Evolutionary conservation across 805 yeast genomes (phyloP), one percentile per base, ranked within the genome.

Genomic region (Ogataea paraovalis): DNA sequence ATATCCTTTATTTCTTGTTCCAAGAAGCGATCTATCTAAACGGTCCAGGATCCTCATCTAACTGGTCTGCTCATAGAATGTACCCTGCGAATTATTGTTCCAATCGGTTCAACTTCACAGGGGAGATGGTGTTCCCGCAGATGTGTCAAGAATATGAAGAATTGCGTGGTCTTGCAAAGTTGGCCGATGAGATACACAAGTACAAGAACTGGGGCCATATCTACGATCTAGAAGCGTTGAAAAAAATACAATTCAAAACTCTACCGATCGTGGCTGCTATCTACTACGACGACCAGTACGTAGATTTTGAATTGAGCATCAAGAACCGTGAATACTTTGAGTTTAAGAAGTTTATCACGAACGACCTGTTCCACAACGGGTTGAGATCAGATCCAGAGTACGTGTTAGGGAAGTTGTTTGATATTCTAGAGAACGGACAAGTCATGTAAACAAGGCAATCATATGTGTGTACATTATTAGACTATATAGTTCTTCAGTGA

Each of bases 1-100:
- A 80, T 51, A 62, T 75, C 27, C 54, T 80, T 16, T 80, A 80
- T 55, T 79, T 80, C 2, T 64, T 81, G 37, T 72, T 79, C 52
- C 83, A 79, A 57, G 85, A 80, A 52, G 79, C 82, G 5, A 79
- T 80, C 14, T 80, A 80, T 58, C 66, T 76, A 49, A 79, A 77
- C 53, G 76, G 78, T 0, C 42, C 45, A 8, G 63, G 64, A 1
- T 41, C 43, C n/a, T 46, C 46, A 4, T 64, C 77, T 4, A 52
- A 69, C 43, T 80, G 85, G 85, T 60, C 77, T 6, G 83, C 82
- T 2, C 72, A 74, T 14, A 62, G 73, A 41, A 50, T 63, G 41
- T 61, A 75, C 50, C 55, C 61, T 36, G 20, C 34, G 4, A 28
- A 23, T 3, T 19, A 43, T 6, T 34, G 20, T 6, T 20, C 27